These are phyloP conservation scores for Davidsoniella virescens DNA, from an alignment of 2,329 filamentous ascomycete genomes.

Conservation along the genomic window DNA sequence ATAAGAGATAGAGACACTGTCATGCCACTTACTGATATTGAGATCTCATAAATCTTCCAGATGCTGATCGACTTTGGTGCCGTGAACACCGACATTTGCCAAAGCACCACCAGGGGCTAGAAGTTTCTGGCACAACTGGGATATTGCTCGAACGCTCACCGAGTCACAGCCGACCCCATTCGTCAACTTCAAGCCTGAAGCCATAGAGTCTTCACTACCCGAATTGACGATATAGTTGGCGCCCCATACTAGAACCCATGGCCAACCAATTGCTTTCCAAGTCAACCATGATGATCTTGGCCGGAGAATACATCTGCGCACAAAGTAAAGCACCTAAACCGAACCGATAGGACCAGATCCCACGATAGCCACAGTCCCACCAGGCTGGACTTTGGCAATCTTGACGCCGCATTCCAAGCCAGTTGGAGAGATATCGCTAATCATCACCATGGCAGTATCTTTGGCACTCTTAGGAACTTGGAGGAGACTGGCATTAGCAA, in stretches of 20 bases:
- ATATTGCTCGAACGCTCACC: conserved; percentile 36
- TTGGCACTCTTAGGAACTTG: conserved; percentile 26
- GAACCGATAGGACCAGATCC: conserved; percentile 38
- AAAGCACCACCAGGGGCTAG: conserved; percentile 36
- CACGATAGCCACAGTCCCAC: conserved; percentile 35
- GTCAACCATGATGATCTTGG: conserved; percentile 35
- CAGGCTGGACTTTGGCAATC: conserved; percentile 34
- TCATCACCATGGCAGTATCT: conserved; percentile 28
- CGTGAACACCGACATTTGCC: conserved; percentile 43
- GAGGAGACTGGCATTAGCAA: conserved; percentile 32
- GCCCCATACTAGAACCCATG: conserved; percentile 32
- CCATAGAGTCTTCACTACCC: conserved; percentile 20
- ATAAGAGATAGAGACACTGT: neutral
- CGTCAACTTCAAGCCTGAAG: conserved; percentile 27
- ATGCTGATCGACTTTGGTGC: conserved; percentile 33
- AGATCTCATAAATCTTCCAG: conserved; percentile 37
- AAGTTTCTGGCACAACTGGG: conserved; percentile 35
- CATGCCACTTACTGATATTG: conserved; percentile 30
- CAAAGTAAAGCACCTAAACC: conserved; percentile 39
- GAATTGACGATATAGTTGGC: conserved; percentile 30
- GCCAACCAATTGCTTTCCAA: conserved; percentile 30
- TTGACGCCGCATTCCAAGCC: conserved; percentile 38
- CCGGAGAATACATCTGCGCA: conserved; percentile 36
- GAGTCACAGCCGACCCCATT: conserved; percentile 37
- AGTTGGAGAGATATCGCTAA: conserved; percentile 41